Percentiles rank a stretch among this genome's conserved stretches.
Conservation (phyloP, 805 yeast species). For the Candida suzukii region DNA sequence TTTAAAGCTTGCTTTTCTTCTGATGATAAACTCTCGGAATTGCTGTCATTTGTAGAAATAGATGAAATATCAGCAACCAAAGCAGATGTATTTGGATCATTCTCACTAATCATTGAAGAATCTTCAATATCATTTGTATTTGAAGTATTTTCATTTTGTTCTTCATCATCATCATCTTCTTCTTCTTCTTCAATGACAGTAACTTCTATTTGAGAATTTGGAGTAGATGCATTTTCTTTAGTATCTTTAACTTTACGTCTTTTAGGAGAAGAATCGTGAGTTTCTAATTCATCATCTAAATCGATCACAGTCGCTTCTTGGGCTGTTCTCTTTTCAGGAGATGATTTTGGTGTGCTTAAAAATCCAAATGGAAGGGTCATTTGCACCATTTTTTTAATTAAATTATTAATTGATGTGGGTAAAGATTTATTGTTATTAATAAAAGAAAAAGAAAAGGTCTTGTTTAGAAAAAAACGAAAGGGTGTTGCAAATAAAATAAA, state of each 20-base stretch:
- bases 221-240: background rate
- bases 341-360: background rate
- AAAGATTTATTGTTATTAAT: too few species aligned
- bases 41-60: background rate
- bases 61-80: background rate
- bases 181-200: background rate
- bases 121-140: background rate
- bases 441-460: too few species aligned
- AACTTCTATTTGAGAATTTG: conserved; percentile 2
- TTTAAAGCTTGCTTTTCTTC: conserved; percentile 2
- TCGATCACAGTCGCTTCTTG: background rate
- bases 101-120: background rate
- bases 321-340: background rate
- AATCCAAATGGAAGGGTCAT: conserved; percentile 5
- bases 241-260: background rate
- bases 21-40: background rate
- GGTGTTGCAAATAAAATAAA: too few species aligned
- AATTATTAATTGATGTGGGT: too few species aligned
- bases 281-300: background rate
- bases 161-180: background rate
- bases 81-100: background rate
- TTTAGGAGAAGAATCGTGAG: too few species aligned
- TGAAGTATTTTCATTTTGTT: background rate
- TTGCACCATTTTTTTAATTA: conserved; percentile 12
- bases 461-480: too few species aligned